phyloP scores from a whole-genome alignment of 768 basidiomycete species.

The Tricholoma flavovirens region DNA sequence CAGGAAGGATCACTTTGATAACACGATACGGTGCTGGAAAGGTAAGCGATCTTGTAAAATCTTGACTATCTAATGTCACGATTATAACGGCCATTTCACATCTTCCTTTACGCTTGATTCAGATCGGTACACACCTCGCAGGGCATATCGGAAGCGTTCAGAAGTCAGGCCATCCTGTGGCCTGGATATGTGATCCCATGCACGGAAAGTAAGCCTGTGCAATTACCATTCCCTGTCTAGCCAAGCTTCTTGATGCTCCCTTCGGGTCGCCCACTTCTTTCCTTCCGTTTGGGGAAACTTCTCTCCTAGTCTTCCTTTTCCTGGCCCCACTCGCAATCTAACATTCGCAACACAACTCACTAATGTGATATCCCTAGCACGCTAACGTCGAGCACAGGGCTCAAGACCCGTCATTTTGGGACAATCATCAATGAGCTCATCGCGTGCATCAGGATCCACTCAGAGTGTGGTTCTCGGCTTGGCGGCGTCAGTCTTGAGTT shows the following conservation, averaged over 20 bases:
- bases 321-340: not conserved
- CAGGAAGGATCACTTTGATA: constrained; percentile 83
- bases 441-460: constrained; percentile 76
- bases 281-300: not conserved
- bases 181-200: constrained; percentile 98
- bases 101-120: not conserved
- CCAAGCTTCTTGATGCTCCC: not conserved
- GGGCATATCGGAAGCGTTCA: constrained; percentile 81
- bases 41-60: constrained; percentile 30
- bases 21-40: constrained; percentile 90
- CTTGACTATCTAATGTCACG: not conserved
- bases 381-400: constrained; percentile 67
- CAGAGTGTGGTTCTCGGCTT: constrained; percentile 63
- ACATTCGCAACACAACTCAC: not conserved
- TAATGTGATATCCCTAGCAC: constrained; percentile 46
- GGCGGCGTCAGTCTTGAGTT: constrained; percentile 87
- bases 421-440: constrained; percentile 87
- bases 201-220: constrained; percentile 78
- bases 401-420: constrained; percentile 89
- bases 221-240: constrained; percentile 9
- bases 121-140: constrained; percentile 74
- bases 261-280: not conserved
- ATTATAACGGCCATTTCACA: constrained; percentile 1
- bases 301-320: constrained; percentile 1
- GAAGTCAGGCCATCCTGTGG: constrained; percentile 75